Conservation (phyloP, 2,329 filamentous ascomycete species). For the Paramyrothecium sp. region DNA sequence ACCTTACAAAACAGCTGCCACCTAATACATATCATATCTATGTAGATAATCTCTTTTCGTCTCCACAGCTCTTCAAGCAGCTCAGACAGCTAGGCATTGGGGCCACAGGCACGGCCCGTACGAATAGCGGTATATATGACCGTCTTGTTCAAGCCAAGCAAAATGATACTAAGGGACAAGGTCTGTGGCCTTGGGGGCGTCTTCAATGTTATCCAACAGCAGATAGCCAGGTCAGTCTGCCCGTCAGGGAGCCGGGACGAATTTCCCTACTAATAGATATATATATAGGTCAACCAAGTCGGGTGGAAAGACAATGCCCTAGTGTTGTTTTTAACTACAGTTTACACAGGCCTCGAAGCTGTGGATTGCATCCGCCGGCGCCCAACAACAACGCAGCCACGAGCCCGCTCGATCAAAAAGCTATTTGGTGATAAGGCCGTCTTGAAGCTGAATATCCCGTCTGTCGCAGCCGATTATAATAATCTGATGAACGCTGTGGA, state of each 20-base stretch:
- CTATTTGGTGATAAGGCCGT: constrained; percentile 8
- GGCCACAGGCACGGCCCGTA: constrained; percentile 11
- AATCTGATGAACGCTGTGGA: constrained; percentile 10
- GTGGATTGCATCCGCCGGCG: no score
- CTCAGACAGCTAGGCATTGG: constrained; percentile 5
- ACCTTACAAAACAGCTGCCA: constrained; percentile 10
- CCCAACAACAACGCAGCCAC: constrained; percentile 1
- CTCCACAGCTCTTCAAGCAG: constrained; percentile 4
- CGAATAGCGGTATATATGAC: constrained; percentile 10
- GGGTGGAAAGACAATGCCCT: no score
- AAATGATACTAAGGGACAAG: background rate
- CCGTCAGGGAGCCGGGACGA: constrained; percentile 8
- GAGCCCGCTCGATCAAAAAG: constrained; percentile 2
- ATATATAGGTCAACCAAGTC: no score
- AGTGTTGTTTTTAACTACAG: no score
- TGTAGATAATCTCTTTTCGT: constrained; percentile 13
- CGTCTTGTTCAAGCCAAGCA: background rate
- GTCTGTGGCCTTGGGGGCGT: background rate
- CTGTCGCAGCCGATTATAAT: constrained; percentile 7
- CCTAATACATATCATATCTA: constrained; percentile 13
- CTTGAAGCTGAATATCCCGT: constrained; percentile 3
- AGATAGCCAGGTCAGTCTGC: constrained; percentile 4
- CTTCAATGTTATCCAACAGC: background rate
- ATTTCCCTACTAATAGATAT: constrained; percentile 8
- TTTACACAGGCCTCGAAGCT: no score